A percentile compares a stretch with the other conserved stretches of the same genome.
Evolutionary conservation across 23 red algal genomes (phyloP).

Genomic region (Pyropia haitanensis): DNA sequence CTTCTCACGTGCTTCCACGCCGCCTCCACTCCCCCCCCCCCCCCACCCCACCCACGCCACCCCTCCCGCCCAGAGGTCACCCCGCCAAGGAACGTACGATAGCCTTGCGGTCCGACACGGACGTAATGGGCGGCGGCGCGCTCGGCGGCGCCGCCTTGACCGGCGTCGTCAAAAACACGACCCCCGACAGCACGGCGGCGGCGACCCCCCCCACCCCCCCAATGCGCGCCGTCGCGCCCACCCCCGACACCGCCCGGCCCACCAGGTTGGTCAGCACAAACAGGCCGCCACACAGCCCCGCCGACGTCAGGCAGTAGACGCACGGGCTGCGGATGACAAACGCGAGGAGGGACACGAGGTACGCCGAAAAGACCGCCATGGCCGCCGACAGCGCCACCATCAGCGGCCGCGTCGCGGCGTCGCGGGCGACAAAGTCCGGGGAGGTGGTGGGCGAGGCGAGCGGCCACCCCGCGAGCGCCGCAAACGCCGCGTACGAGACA

Average conservation of each 20-base stretch:
- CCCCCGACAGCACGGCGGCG: conserved; percentile 12
- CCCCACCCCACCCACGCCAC: too few relatives aligned
- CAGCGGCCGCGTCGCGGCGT: conserved; percentile 46
- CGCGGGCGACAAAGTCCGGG: conserved; percentile 19
- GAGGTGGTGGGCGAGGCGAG: conserved; percentile 17
- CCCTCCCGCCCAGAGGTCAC: too few relatives aligned
- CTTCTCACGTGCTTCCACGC: too few relatives aligned
- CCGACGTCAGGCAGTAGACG: conserved; percentile 81
- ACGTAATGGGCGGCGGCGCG: conserved; percentile 49
- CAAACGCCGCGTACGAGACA: conserved; percentile 44
- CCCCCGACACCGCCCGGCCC: conserved; percentile 20
- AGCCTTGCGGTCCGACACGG: conserved; percentile 22
- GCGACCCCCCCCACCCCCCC: conserved; percentile 13
- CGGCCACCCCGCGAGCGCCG: conserved; percentile 47
- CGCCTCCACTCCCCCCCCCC: too few relatives aligned
- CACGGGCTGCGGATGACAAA: conserved; percentile 72
- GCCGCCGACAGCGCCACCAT: conserved; percentile 46
- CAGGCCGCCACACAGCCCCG: conserved; percentile 25
- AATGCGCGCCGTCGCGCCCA: conserved; percentile 14
- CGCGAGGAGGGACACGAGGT: conserved; percentile 61
- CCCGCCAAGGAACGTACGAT: conserved; percentile 27
- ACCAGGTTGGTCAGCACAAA: conserved; percentile 59
- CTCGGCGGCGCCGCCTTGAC: conserved; percentile 22
- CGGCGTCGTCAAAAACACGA: conserved; percentile 22
- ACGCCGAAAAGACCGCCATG: conserved; percentile 54